phyloP scores from a whole-genome alignment of 1,284 basidiomycete genomes.

The Hemileia vastatrix region DNA sequence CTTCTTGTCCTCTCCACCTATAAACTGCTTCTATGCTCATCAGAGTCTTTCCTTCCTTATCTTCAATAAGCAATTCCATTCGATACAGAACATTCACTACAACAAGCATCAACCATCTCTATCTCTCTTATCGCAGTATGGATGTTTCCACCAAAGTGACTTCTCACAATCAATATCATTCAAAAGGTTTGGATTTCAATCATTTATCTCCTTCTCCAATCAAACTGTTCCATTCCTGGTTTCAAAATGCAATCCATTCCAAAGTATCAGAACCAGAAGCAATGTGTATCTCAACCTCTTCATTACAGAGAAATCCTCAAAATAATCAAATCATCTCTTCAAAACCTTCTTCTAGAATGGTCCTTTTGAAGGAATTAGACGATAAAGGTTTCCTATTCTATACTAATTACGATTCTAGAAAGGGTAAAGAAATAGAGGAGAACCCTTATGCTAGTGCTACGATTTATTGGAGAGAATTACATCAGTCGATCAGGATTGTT shows the following conservation, averaged over 20 bases:
- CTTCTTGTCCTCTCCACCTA: too few relatives aligned
- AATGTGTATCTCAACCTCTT: slow-evolving; percentile 73
- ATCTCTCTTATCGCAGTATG: too few relatives aligned
- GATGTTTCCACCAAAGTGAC: slow-evolving; percentile 1
- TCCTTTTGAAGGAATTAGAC: slow-evolving; percentile 84
- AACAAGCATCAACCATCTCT: too few relatives aligned
- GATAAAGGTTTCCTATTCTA: slow-evolving; percentile 43
- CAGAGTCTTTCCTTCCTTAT: too few relatives aligned
- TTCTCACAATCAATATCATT: slow-evolving; percentile 11
- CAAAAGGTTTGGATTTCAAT: neutral
- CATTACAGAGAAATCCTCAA: slow-evolving; percentile 33
- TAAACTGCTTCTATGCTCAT: too few relatives aligned
- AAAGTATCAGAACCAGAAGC: slow-evolving; percentile 64
- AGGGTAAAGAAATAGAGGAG: slow-evolving; percentile 34
- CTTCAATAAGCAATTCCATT: too few relatives aligned
- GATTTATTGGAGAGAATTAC: slow-evolving; percentile 84
- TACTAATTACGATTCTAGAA: slow-evolving; percentile 38
- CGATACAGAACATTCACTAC: too few relatives aligned
- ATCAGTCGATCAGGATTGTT: slow-evolving; percentile 72
- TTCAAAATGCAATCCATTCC: neutral
- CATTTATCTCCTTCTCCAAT: slow-evolving; percentile 8
- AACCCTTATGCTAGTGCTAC: slow-evolving; percentile 60
- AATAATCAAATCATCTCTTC: slow-evolving; percentile 21
- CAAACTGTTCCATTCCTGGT: slow-evolving; percentile 8
- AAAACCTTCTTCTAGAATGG: slow-evolving; percentile 69